Evolutionary conservation across 176 grass and related monocot genomes (phyloP).

Genomic region (Saccharum officinarum): DNA sequence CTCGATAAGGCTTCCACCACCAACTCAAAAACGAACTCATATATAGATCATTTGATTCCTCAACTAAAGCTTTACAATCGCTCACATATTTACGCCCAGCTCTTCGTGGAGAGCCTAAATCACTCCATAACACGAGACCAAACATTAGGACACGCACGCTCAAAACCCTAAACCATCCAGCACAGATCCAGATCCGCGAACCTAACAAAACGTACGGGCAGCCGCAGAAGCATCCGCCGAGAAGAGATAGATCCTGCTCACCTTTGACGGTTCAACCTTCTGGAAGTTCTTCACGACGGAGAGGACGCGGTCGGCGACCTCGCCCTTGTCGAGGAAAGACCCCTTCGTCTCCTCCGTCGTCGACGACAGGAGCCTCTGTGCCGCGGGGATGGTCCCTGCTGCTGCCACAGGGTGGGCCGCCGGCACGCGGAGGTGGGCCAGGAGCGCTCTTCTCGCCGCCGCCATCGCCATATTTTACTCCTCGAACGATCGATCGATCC

Average conservation of each 20-base stretch:
- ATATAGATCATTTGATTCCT: not conserved
- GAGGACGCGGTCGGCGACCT: constrained; percentile 78
- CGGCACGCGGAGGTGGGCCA: constrained; percentile 61
- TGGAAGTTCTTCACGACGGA: constrained; percentile 81
- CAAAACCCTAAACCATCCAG: constrained; percentile 29
- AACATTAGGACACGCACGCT: not conserved
- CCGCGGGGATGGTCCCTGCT: constrained; percentile 14
- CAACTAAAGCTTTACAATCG: not conserved
- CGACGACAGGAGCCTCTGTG: constrained; percentile 49
- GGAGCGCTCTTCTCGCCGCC: constrained; percentile 65
- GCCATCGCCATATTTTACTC: constrained; percentile 43
- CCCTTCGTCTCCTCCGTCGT: constrained; percentile 63
- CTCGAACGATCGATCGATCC: not conserved
- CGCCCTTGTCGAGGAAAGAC: constrained; percentile 80
- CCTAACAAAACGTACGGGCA: not conserved
- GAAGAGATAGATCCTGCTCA: constrained; percentile 5
- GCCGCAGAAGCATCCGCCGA: not conserved
- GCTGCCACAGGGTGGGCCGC: constrained; percentile 18
- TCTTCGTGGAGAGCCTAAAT: not conserved
- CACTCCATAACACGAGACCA: not conserved
- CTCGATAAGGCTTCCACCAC: not conserved
- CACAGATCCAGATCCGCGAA: constrained; percentile 34
- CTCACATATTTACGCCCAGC: not conserved
- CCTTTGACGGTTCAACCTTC: constrained; percentile 74
- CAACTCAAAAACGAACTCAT: not conserved